Conservation (phyloP, 225 moss, liverwort and hornwort species). For the Climacium dendroides region DNA sequence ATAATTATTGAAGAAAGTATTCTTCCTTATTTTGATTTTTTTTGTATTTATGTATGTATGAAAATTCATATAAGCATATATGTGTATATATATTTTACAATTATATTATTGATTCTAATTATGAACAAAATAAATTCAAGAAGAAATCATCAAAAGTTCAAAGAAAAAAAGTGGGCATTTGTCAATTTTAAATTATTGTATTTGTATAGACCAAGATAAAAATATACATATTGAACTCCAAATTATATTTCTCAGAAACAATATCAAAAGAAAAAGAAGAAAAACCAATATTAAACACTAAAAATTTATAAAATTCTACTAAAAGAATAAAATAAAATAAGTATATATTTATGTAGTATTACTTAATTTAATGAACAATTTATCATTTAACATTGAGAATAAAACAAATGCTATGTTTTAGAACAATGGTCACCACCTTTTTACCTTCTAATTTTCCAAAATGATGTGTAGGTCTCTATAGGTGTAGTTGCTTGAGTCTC, state of each 20-base stretch:
- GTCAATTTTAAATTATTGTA: too few relatives aligned
- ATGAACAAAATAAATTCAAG: not conserved
- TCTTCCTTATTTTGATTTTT: not conserved
- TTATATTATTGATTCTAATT: not conserved
- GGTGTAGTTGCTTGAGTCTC: not conserved
- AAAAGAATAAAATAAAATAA: not conserved
- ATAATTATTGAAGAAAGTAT: not conserved
- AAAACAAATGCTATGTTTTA: too few relatives aligned
- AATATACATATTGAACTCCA: not conserved
- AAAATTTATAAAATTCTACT: fast-evolving
- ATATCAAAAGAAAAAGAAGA: not conserved
- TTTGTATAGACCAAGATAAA: not conserved
- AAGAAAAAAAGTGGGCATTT: too few relatives aligned
- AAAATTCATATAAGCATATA: too few relatives aligned
- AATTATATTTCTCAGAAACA: not conserved
- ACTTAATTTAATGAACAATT: too few relatives aligned
- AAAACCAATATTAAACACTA: not conserved
- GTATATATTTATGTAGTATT: not conserved
- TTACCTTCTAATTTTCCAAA: too few relatives aligned
- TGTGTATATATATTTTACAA: too few relatives aligned
- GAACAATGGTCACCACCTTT: too few relatives aligned
- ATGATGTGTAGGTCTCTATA: not conserved
- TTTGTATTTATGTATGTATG: not conserved
- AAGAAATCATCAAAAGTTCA: too few relatives aligned
- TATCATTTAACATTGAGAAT: too few relatives aligned